phyloP scores from a whole-genome alignment of 495 filamentous ascomycete genomes.

The Aspergillus wentii region DNA sequence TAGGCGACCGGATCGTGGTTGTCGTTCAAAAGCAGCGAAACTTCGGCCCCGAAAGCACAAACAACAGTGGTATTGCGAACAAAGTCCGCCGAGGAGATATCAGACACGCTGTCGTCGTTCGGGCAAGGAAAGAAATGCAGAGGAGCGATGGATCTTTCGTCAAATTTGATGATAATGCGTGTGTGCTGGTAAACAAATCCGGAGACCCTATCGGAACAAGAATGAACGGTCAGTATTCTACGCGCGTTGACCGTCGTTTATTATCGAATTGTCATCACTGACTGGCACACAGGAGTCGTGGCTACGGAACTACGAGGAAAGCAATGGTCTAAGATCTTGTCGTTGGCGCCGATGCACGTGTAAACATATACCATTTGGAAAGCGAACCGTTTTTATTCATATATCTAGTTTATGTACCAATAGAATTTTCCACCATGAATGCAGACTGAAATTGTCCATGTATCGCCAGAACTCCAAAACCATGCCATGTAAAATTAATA shows the following conservation, averaged over 20 bases:
- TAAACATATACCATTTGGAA: constrained; percentile 46
- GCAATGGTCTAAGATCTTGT: constrained; percentile 97
- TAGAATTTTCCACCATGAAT: constrained; percentile 23
- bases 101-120: constrained; percentile 91
- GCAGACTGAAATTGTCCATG: too few relatives aligned
- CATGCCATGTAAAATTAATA: constrained; percentile 19
- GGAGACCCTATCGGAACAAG: constrained; percentile 93
- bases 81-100: constrained; percentile 97
- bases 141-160: constrained; percentile 84
- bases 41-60: constrained; percentile 59
- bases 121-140: constrained; percentile 80
- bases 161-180: constrained; percentile 96
- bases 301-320: constrained; percentile 80
- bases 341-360: constrained; percentile 88
- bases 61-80: constrained; percentile 61
- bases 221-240: constrained; percentile 63
- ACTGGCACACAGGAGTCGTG: constrained; percentile 60
- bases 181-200: constrained; percentile 93
- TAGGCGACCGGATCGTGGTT: constrained; percentile 94
- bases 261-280: constrained; percentile 10
- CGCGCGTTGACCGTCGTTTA: neutral
- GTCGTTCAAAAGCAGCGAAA: constrained; percentile 94
- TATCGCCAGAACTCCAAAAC: constrained; percentile 22
- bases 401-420: constrained; percentile 29
- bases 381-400: constrained; percentile 29